Base-by-base conservation (phyloP, 495 filamentous ascomycete species). In the Neurospora sp. region DNA sequence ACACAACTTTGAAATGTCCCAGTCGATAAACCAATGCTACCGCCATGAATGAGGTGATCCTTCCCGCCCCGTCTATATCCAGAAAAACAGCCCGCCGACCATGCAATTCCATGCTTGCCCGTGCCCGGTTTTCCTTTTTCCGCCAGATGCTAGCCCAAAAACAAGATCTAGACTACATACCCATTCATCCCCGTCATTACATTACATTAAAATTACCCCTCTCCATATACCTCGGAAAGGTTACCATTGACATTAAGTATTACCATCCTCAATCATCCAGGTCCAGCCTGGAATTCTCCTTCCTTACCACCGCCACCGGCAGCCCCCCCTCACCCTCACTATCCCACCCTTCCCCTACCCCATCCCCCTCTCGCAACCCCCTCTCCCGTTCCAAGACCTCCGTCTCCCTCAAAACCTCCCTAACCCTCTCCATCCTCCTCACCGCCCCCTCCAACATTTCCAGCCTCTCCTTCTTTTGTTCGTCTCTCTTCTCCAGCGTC, bases 361-460 rank as follows among this genome's bases (percentile, higher is more conserved):
- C 16, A 46, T 54, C 20, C 20, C 14, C 40, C 3, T n/a, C n/a
- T 27, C 46, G 2, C 18, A 11, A 4, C 10, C 10, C 4, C 46
- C 20, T 4, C 20, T 54, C 46, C n/a, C n/a, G n/a, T n/a, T 54
- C 46, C n/a, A 54, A 0, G 0, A 0, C 5, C 41, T 77, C 76
- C 42, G 69, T 78, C 71, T 74, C 73, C 31, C 46, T 70, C 77
- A 94, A 76, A 80, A 95, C 77, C 62, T 83, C 85, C 81, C 89
- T 88, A 0, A 92, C 92, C 74, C 90, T 80, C 78, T 91, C 91
- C 75, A 97, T 92, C 81, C 92, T 84, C 72, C 89, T 88, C 80
- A 99, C 88, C 70, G 95, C 93, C 62, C 86, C 85, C 83, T 97
- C 93, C 77, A 97, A 77, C 79, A 86, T 80, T 75, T 94, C 94